Evolutionary conservation across 345 rosid species (phyloP).

Genomic region (Toxicodendron radicans): DNA sequence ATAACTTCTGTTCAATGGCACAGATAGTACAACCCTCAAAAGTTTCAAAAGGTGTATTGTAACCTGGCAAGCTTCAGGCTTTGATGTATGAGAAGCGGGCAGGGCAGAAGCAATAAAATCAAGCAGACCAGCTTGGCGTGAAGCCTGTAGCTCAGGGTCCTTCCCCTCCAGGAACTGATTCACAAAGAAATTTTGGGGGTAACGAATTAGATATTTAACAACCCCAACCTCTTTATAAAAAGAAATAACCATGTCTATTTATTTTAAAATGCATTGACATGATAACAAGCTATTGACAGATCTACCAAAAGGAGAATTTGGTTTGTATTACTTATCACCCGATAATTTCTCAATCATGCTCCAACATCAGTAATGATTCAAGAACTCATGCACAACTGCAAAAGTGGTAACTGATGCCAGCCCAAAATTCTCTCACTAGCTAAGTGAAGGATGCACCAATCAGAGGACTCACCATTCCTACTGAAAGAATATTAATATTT

Average conservation of each 20-base stretch:
- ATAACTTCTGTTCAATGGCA: constrained; percentile 61
- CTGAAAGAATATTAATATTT: neutral
- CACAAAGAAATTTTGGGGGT: constrained; percentile 19
- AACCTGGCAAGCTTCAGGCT: constrained; percentile 80
- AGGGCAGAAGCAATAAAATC: constrained; percentile 78
- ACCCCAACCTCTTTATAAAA: neutral
- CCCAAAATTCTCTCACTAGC: constrained; percentile 7
- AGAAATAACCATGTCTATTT: neutral
- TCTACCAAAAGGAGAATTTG: neutral
- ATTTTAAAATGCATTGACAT: neutral
- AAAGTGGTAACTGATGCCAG: constrained; percentile 4
- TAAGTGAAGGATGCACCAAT: constrained; percentile 11
- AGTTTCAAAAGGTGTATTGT: constrained; percentile 68
- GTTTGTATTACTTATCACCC: neutral
- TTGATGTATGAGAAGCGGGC: constrained; percentile 79
- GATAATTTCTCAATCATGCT: neutral
- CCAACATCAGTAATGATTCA: neutral
- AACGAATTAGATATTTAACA: constrained; percentile 13
- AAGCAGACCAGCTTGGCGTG: constrained; percentile 76
- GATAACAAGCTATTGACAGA: neutral
- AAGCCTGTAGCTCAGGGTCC: constrained; percentile 72
- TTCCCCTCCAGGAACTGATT: constrained; percentile 70
- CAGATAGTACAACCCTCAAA: constrained; percentile 58
- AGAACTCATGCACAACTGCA: neutral
- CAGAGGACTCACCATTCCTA: neutral